Conservation (phyloP, 2,329 filamentous ascomycete species). For the Furcasterigmium sp. region DNA sequence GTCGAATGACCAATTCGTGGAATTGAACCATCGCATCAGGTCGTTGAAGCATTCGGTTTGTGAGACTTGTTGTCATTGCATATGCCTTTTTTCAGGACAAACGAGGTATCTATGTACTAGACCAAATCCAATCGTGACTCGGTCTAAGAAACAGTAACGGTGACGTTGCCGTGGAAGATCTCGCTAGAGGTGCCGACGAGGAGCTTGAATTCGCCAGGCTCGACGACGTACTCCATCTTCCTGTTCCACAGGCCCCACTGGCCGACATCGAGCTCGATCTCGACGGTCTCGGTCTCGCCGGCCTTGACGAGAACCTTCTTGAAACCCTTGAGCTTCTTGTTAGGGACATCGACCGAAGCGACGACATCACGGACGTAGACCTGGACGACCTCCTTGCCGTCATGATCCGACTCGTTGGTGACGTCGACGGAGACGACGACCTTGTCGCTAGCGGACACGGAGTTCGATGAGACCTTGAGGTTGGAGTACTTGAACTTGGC, state of each 20-base stretch:
- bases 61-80: too few relatives aligned
- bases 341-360: conserved; percentile 58
- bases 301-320: conserved; percentile 58
- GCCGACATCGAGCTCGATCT: conserved; percentile 49
- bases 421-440: conserved; percentile 56
- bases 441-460: conserved; percentile 41
- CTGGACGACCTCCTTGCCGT: conserved; percentile 64
- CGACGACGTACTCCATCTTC: conserved; percentile 68
- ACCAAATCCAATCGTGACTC: too few relatives aligned
- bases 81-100: too few relatives aligned
- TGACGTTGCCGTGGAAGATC: conserved; percentile 50
- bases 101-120: too few relatives aligned
- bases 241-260: conserved; percentile 52
- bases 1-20: too few relatives aligned
- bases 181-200: conserved; percentile 55
- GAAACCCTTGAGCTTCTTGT: conserved; percentile 61
- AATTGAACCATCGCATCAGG: too few relatives aligned
- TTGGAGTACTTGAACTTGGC: conserved; percentile 56
- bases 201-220: conserved; percentile 62
- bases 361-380: conserved; percentile 61
- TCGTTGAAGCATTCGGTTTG: too few relatives aligned
- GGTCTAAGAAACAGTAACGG: conserved; percentile 41
- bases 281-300: conserved; percentile 49
- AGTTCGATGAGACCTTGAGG: conserved; percentile 42
- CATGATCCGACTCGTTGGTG: conserved; percentile 51